Percentiles rank a stretch among this genome's conserved stretches.
phyloP scores from a whole-genome alignment of 805 yeast species.

The Wickerhamomyces bisporus region DNA sequence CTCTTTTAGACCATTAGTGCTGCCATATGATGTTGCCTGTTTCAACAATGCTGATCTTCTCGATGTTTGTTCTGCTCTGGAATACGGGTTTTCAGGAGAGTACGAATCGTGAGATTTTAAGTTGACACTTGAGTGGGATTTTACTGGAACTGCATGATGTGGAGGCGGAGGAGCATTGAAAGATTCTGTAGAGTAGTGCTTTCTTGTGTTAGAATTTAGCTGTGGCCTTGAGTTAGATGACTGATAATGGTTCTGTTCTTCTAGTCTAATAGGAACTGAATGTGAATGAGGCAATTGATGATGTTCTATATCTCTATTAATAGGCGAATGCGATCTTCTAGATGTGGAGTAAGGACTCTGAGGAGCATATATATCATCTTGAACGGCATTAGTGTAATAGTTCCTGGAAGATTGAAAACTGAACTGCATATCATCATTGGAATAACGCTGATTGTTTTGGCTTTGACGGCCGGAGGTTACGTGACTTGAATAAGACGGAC shows the following conservation, averaged over 20 bases:
- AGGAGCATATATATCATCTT: slow-evolving; percentile 4
- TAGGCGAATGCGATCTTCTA: not conserved
- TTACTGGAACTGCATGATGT: slow-evolving; percentile 18
- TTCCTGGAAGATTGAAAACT: slow-evolving; percentile 23
- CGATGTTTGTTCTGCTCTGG: slow-evolving; percentile 3
- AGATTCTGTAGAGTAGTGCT: not conserved
- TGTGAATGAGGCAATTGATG: slow-evolving; percentile 18
- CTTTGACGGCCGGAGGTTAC: not conserved
- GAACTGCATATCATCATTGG: slow-evolving; percentile 20
- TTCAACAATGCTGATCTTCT: slow-evolving; percentile 8
- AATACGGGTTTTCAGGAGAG: slow-evolving; percentile 12
- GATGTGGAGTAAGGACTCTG: slow-evolving; percentile 6
- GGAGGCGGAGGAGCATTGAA: slow-evolving; percentile 20
- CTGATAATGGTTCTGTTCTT: slow-evolving; percentile 3
- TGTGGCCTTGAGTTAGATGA: not conserved
- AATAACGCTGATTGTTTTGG: not conserved
- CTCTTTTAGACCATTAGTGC: slow-evolving; percentile 3
- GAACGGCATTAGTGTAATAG: slow-evolving; percentile 11
- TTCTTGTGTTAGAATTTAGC: not conserved
- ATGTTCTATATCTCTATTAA: not conserved
- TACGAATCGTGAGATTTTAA: slow-evolving; percentile 7
- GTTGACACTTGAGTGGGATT: slow-evolving; percentile 20
- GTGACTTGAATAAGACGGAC: no score
- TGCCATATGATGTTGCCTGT: slow-evolving; percentile 10
- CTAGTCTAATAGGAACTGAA: slow-evolving; percentile 19